Evolutionary conservation across 257 asterid genomes (phyloP).

Genomic region (Capsicum rhomboideum): DNA sequence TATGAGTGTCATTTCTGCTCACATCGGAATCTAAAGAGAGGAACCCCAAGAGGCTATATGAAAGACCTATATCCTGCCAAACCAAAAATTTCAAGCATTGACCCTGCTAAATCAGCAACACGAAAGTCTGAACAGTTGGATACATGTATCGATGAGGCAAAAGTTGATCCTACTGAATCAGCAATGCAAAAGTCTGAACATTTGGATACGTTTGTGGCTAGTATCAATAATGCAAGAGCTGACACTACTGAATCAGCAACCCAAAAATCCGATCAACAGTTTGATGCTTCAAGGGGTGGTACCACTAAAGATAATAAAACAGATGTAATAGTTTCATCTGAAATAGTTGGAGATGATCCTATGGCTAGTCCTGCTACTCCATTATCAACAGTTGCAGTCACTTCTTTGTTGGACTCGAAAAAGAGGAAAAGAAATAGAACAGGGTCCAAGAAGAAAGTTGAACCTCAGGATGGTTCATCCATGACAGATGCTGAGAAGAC

Average conservation of each 20-base stretch:
- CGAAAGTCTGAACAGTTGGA: neutral
- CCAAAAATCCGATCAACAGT: neutral
- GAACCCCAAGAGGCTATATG: conserved; percentile 59
- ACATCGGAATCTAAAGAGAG: conserved; percentile 54
- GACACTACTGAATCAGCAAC: neutral
- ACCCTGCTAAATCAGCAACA: conserved; percentile 4
- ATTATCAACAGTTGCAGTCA: neutral
- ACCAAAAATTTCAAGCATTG: conserved; percentile 16
- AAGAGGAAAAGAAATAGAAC: conserved; percentile 46
- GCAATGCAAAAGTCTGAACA: neutral
- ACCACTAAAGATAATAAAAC: neutral
- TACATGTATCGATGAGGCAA: neutral
- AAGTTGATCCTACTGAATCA: neutral
- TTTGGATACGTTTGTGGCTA: neutral
- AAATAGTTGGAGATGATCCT: conserved; percentile 12
- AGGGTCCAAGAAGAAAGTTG: conserved; percentile 30
- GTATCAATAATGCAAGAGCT: neutral
- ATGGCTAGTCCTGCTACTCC: conserved; percentile 40
- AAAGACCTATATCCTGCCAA: conserved; percentile 40
- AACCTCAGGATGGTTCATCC: conserved; percentile 13
- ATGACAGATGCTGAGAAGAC: conserved; percentile 19
- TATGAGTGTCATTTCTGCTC: conserved; percentile 62
- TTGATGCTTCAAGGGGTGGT: neutral
- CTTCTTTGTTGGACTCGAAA: conserved; percentile 49
- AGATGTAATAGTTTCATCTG: conserved; percentile 19